Base-by-base conservation (phyloP, 2,329 filamentous ascomycete genomes). In the Chaetothyriales sp. region DNA sequence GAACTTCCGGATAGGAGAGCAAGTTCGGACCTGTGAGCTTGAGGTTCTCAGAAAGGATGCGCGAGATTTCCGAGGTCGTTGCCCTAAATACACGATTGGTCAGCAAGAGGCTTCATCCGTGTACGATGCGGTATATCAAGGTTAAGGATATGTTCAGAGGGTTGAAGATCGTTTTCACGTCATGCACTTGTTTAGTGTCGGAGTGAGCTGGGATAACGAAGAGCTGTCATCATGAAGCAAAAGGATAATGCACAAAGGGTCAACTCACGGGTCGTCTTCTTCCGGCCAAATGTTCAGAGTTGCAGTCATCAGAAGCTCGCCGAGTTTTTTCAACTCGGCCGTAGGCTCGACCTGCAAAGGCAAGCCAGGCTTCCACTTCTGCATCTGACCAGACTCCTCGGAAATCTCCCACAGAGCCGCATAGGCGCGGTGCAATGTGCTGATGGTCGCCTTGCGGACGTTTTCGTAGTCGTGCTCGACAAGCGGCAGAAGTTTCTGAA, bases 161-260 rank as follows among this genome's bases (percentile, higher is more conserved):
- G 62, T 64, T 66, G 60, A 68, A 75, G 71, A 79, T 77, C 83
- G 87, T 74, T 71, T 93, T 92, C 82, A 82, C 86, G 87, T 84
- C 87, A 94, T 81, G 72, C 80, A 80, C 84, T 80, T 66, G 71
- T 71, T 77, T 73, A 78, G 86, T 82, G 83, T 96, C 84, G 86
- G 86, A 95, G 89, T 95, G 90, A 95, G 89, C 89, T 95, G 89
- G 88, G 90, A 90, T 90, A 89, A 89, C 86, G 86, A 81, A 79
- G 73, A 70, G 74, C 78, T 75, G 71, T 95, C 88, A 95, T 95
- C 88, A 87, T 82, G 63, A 70, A 65, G 66, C 47, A 47, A 32
- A 53, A 57, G 52, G 50, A 51, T 48, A 25, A 43, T 50, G 43
- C 32, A 43, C 51, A 53, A 44, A 48, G 58, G 55, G 48, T 51